Evolutionary conservation across 345 rosid genomes (phyloP), one percentile per base, ranked within the genome.

Genomic region (Ceriops tagal): DNA sequence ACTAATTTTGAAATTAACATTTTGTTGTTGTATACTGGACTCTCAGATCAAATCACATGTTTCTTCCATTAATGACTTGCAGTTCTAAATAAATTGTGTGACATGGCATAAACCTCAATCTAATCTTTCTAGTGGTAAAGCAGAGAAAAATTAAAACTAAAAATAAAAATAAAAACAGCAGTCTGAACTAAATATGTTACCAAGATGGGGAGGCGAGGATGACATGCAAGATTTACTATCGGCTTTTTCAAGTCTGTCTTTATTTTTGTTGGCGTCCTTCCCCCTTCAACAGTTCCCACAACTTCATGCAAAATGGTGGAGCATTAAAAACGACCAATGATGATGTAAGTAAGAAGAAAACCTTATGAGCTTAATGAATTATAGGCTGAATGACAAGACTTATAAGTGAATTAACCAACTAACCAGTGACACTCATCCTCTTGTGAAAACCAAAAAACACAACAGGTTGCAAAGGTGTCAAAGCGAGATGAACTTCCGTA

Each of bases 211-310:
- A 86, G 96, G 56, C 99, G 92, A 59, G 99, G 96, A 83, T 95
- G 97, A 80, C 99, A 92, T 67, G 99, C 91, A 78, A 95, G 92
- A 75, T 92, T 92, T 61, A 95, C 89, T 21, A 95, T 71, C 18
- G 97, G 99, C 80, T 87, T 95, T 85, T 95, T 95, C 83, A 95
- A 79, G 83, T 95, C 99, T 31, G 97, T 83, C 85, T 87, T 95
- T 81, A 95, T 95, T 77, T 90, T 95, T 32, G 97, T 95, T 0
- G 99, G 99, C 55, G 93, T 80, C 73, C 89, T 85, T 61, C 99
- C 98, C 53, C 98, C 97, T 77, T 92, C 98, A 71, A 92, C 87
- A 73, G 97, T 95, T 78, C 99, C 99, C 81, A 95, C 96, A 84
- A 92, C 99, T 95, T 73, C 71, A 88, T 31, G 32, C 80, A 73